Evolutionary conservation across 179 eudicot genomes (phyloP).

Genomic region (Drosera spatulata): DNA sequence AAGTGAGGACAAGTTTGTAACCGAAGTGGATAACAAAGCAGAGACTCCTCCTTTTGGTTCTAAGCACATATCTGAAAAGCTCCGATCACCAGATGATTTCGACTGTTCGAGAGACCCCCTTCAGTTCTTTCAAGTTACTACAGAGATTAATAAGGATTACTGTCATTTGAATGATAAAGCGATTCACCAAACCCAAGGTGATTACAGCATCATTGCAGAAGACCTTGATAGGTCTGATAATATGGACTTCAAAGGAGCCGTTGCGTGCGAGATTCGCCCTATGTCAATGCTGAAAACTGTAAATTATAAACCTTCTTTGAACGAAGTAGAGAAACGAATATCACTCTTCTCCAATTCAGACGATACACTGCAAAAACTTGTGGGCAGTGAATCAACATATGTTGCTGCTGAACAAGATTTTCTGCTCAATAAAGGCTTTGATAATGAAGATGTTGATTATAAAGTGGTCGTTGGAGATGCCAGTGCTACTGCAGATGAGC

Average conservation of each 20-base stretch:
- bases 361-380: constrained; percentile 9
- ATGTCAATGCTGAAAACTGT: constrained; percentile 7
- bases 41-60: constrained; percentile 24
- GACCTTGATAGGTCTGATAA: constrained; percentile 10
- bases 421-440: constrained; percentile 8
- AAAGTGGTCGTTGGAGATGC: constrained; percentile 23
- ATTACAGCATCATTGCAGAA: constrained; percentile 10
- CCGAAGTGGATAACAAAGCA: constrained; percentile 26
- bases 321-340: constrained; percentile 2
- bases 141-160: constrained; percentile 21
- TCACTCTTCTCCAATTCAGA: constrained; percentile 3
- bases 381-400: constrained; percentile 13
- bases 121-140: constrained; percentile 18
- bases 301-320: constrained; percentile 4
- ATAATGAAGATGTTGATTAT: constrained; percentile 14
- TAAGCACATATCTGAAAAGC: constrained; percentile 27
- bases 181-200: constrained; percentile 9
- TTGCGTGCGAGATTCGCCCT: constrained; percentile 13
- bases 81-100: constrained; percentile 16
- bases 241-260: constrained; percentile 18
- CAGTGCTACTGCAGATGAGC: constrained; percentile 28
- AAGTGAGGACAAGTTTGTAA: constrained; percentile 83
- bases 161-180: constrained; percentile 21
- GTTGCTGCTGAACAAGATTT: constrained; percentile 25
- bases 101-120: constrained; percentile 24